Evolutionary conservation across 139 green algal genomes (phyloP).

Genomic region (Auxenochlorella pyrenoidosa): DNA sequence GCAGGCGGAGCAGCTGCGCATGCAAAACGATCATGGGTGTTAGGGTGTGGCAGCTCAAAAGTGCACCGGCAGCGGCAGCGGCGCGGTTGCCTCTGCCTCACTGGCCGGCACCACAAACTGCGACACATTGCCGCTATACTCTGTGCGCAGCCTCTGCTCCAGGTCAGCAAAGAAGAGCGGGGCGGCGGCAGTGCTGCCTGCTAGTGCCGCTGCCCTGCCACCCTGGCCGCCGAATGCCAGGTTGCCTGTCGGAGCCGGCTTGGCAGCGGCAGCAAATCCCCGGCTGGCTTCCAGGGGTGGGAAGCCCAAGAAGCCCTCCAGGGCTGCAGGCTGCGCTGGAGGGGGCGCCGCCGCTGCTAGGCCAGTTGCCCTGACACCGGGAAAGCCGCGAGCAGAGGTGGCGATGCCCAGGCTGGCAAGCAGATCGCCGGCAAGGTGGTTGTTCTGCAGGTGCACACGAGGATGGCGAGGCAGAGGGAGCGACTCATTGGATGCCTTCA

Average conservation of each 20-base stretch:
- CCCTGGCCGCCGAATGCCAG: background rate
- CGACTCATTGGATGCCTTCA: too few relatives aligned
- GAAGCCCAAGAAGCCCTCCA: slow-evolving; percentile 16
- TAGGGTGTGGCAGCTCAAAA: background rate
- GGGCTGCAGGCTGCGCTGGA: background rate
- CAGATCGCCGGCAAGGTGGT: slow-evolving; percentile 3
- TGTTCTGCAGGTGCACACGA: background rate
- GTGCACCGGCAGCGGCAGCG: background rate
- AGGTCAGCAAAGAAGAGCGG: slow-evolving; percentile 28
- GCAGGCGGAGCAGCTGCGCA: too few relatives aligned
- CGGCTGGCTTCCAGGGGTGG: background rate
- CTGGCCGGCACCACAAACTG: slow-evolving; percentile 34
- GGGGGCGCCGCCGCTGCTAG: background rate
- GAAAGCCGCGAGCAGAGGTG: background rate
- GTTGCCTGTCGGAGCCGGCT: background rate
- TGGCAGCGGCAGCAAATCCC: background rate
- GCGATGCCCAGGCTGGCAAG: slow-evolving; percentile 3
- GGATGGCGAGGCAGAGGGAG: too few relatives aligned
- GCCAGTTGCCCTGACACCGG: background rate
- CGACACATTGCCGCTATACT: slow-evolving; percentile 27
- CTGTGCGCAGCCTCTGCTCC: slow-evolving; percentile 23
- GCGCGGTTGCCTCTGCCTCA: background rate
- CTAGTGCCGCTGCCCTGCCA: background rate
- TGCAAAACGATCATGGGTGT: too few relatives aligned
- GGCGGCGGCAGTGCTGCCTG: background rate